A percentile compares a stretch with the other conserved stretches of the same genome.
phyloP scores from a whole-genome alignment of 2,329 filamentous ascomycete genomes.

The Botrytis medusae region DNA sequence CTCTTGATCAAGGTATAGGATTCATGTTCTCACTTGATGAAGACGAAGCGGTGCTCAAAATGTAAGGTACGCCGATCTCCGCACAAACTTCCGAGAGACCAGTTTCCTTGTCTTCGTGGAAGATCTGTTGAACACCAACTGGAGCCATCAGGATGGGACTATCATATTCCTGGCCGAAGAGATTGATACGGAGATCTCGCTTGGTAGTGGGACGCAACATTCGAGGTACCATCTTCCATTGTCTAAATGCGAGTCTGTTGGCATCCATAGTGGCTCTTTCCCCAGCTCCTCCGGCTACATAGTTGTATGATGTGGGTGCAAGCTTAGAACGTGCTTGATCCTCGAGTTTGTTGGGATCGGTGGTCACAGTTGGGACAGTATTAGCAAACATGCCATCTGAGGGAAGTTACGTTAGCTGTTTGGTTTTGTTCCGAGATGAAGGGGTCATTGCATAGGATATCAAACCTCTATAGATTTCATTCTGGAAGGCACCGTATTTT shows the following conservation, averaged over 20 bases:
- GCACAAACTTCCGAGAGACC: constrained; percentile 63
- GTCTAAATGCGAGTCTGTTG: constrained; percentile 65
- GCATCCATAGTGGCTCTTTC: constrained; percentile 60
- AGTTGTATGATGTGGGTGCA: constrained; percentile 53
- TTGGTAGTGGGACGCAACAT: constrained; percentile 50
- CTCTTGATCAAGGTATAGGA: neutral
- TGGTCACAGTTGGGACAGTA: constrained; percentile 53
- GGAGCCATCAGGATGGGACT: constrained; percentile 63
- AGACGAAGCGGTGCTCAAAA: constrained; percentile 62
- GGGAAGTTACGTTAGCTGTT: neutral
- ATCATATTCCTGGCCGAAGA: constrained; percentile 53
- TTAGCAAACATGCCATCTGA: constrained; percentile 50
- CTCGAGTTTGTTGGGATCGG: constrained; percentile 57
- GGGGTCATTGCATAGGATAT: neutral
- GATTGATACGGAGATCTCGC: constrained; percentile 39
- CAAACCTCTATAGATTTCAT: constrained; percentile 31
- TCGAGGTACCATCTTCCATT: constrained; percentile 61
- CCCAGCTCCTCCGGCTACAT: constrained; percentile 62
- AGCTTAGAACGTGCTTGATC: constrained; percentile 53
- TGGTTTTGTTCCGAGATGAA: neutral
- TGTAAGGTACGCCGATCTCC: constrained; percentile 62
- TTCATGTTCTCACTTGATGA: constrained; percentile 11
- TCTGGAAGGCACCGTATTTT: constrained; percentile 35
- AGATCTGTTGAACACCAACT: constrained; percentile 67
- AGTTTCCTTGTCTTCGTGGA: constrained; percentile 64